Conservation (phyloP, 352 stramenopile genomes). For the Blastocystis sp. region DNA sequence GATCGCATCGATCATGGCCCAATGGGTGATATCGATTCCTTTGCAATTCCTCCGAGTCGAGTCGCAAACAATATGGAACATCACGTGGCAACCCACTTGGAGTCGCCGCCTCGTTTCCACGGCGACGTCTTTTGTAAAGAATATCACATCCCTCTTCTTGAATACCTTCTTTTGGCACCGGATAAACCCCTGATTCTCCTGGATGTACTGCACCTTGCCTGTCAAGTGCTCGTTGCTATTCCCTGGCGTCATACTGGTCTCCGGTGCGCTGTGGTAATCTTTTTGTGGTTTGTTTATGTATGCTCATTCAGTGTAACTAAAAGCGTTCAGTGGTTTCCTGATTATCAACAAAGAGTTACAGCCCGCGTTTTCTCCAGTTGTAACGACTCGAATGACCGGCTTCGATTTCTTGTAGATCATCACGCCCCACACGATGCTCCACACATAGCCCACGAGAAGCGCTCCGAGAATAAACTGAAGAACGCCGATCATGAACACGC, state of each 20-base stretch:
- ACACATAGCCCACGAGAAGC: constrained; percentile 35
- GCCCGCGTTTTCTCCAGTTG: background rate
- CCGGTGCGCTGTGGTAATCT: no score
- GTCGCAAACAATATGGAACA: constrained; percentile 8
- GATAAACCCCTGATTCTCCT: constrained; percentile 56
- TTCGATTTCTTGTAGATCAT: constrained; percentile 41
- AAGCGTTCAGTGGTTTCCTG: background rate
- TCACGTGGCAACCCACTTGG: background rate
- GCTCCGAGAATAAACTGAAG: constrained; percentile 26
- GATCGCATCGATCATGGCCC: background rate
- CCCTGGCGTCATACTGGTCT: no score
- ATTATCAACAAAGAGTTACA: background rate
- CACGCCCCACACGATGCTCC: constrained; percentile 59
- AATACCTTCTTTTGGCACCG: constrained; percentile 25
- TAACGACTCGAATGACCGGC: constrained; percentile 27
- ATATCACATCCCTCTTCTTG: constrained; percentile 55
- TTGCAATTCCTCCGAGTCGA: constrained; percentile 44
- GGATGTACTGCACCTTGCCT: constrained; percentile 50
- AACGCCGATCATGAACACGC: constrained; percentile 18
- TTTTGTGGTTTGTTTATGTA: no score
- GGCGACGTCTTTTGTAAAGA: constrained; percentile 33
- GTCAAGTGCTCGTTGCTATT: background rate
- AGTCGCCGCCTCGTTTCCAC: background rate
- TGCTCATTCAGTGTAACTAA: background rate
- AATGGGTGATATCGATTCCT: constrained; percentile 31